These are phyloP conservation scores for Bolboschoenus planiculmis DNA, from an alignment of 176 grass and related monocot species.

Conservation along the genomic window DNA sequence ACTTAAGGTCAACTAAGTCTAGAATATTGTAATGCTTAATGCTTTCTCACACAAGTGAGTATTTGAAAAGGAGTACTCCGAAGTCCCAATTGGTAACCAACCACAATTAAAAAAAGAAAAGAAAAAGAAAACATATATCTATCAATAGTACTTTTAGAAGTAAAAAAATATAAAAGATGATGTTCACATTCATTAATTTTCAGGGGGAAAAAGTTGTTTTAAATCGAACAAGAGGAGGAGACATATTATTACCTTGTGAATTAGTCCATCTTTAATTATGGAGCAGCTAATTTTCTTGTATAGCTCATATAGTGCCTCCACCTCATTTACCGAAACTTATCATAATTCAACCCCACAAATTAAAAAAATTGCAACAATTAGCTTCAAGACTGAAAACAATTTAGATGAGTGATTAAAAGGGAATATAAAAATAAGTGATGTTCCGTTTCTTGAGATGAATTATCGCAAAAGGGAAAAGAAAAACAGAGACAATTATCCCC, in stretches of 20 bases:
- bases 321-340: constrained; percentile 73
- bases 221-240: neutral
- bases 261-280: constrained; percentile 70
- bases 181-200: too few species aligned
- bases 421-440: neutral
- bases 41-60: too few species aligned
- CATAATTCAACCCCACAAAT: neutral
- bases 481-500: neutral
- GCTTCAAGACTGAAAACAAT: too few species aligned
- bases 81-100: neutral
- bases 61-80: neutral
- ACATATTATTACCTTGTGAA: constrained; percentile 57
- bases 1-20: neutral
- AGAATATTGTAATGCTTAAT: neutral
- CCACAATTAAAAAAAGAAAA: neutral
- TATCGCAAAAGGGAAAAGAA: neutral
- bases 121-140: too few species aligned
- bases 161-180: too few species aligned
- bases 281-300: constrained; percentile 83
- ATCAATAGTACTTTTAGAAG: too few species aligned
- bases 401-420: too few species aligned
- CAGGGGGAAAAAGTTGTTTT: neutral
- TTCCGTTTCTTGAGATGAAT: neutral
- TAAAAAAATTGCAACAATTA: constrained; percentile 10
- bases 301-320: constrained; percentile 73